Evolutionary conservation across 768 basidiomycete species (phyloP).

Genomic region (Lactarius hengduanensis): DNA sequence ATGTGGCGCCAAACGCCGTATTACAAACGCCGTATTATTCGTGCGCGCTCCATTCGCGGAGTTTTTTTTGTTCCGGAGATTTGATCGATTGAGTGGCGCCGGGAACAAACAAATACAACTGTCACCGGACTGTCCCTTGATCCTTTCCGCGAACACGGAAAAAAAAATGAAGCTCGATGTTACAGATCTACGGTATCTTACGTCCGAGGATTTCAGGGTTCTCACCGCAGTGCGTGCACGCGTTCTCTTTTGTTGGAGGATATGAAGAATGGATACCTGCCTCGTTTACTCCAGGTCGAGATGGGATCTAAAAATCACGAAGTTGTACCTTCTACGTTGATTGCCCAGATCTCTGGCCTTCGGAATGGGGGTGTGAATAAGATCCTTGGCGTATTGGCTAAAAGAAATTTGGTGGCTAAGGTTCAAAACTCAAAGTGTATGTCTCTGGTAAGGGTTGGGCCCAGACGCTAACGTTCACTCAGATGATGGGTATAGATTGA

Average conservation of each 20-base stretch:
- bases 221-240: conserved; percentile 70
- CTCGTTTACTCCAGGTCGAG: conserved; percentile 64
- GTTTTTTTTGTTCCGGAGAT: not conserved
- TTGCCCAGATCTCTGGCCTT: conserved; percentile 91
- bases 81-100: not conserved
- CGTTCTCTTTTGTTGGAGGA: not conserved
- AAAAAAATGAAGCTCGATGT: conserved; percentile 85
- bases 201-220: conserved; percentile 92
- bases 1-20: not conserved
- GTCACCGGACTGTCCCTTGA: conserved; percentile 5
- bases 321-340: conserved; percentile 84
- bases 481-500: conserved; percentile 98
- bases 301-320: conserved; percentile 99
- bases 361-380: conserved; percentile 94
- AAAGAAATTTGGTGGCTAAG: conserved; percentile 84
- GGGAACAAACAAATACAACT: not conserved
- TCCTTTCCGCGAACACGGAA: not conserved
- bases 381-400: conserved; percentile 83
- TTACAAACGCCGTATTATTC: not conserved
- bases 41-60: not conserved
- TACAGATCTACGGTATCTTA: conserved; percentile 90
- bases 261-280: not conserved
- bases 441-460: conserved; percentile 27
- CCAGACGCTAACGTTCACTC: conserved; percentile 8
- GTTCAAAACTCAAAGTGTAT: conserved; percentile 93